Evolutionary conservation across 2,329 filamentous ascomycete species (phyloP).

Genomic region (Plectosphaerella cucumerina): DNA sequence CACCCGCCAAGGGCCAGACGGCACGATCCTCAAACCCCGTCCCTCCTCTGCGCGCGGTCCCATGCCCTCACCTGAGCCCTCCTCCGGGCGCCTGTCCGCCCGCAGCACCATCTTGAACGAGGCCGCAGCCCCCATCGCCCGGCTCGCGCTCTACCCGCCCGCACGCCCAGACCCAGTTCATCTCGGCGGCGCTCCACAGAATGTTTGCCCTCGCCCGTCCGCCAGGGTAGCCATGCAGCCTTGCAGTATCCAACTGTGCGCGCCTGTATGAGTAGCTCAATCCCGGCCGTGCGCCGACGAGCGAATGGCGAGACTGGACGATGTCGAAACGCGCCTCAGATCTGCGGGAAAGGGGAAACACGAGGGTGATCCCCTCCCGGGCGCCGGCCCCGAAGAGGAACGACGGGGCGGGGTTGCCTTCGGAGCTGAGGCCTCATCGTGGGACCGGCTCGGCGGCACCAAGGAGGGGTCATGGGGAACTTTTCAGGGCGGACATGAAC

Average conservation of each 20-base stretch:
- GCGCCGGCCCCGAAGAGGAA: neutral
- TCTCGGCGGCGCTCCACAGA: neutral
- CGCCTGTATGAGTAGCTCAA: neutral
- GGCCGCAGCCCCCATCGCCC: neutral
- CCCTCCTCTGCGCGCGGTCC: neutral
- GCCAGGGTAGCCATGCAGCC: neutral
- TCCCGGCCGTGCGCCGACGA: neutral
- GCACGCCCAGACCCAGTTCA: neutral
- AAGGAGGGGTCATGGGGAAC: too few relatives aligned
- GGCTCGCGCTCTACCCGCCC: neutral
- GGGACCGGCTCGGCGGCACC: too few relatives aligned
- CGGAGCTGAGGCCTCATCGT: too few relatives aligned
- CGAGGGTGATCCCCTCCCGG: conserved; percentile 1
- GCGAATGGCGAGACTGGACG: neutral
- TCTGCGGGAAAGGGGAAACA: conserved; percentile 4
- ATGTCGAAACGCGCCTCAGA: conserved; percentile 3
- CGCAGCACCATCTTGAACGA: neutral
- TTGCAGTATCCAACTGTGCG: conserved; percentile 1
- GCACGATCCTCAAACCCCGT: neutral
- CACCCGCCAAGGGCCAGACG: neutral
- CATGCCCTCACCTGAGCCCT: neutral
- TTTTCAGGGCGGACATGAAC: too few relatives aligned
- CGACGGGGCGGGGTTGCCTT: neutral
- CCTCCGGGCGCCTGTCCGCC: neutral
- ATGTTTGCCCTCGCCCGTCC: neutral